Conservation (phyloP, 768 basidiomycete genomes). For the Russula brevipes region DNA sequence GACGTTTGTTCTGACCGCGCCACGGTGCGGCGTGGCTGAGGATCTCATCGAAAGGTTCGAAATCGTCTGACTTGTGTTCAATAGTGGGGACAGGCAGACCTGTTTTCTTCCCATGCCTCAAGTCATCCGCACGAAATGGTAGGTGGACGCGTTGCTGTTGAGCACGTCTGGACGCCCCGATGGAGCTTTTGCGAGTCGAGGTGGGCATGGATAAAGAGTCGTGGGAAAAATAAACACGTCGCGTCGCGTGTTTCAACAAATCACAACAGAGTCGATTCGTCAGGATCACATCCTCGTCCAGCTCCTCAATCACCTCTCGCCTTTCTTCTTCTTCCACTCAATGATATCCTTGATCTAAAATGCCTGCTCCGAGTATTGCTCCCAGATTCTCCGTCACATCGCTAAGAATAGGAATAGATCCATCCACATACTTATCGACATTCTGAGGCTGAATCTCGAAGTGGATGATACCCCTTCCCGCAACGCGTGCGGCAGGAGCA, state of each 20-base stretch:
- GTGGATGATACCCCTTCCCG: constrained; percentile 98
- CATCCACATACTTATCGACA: constrained; percentile 97
- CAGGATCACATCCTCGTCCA: constrained; percentile 84
- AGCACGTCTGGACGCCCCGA: constrained; percentile 46
- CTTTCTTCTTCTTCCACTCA: constrained; percentile 83
- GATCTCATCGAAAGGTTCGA: constrained; percentile 75
- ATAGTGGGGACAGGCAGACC: constrained; percentile 65
- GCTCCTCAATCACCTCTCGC: constrained; percentile 92
- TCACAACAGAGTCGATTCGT: constrained; percentile 29
- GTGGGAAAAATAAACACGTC: constrained; percentile 25
- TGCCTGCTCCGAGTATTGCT: constrained; percentile 61
- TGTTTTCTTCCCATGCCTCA: constrained; percentile 74
- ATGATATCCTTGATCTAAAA: constrained; percentile 84
- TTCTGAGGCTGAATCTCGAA: constrained; percentile 99
- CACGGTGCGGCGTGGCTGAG: constrained; percentile 66
- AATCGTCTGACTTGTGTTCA: constrained; percentile 72
- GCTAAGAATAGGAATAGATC: constrained; percentile 88
- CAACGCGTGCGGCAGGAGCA: constrained; percentile 84
- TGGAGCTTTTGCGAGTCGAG: constrained; percentile 36
- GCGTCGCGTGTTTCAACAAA: constrained; percentile 3
- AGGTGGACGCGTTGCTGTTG: constrained; percentile 63
- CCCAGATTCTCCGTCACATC: constrained; percentile 85
- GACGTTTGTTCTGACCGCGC: constrained; percentile 38
- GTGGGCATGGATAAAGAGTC: constrained; percentile 30
- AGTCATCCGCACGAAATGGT: constrained; percentile 74